A percentile compares a stretch with the other conserved stretches of the same genome.
These are phyloP conservation scores for Trypanosomatidae sp. DNA, from an alignment of 208 protist genomes.

Conservation along the genomic window DNA sequence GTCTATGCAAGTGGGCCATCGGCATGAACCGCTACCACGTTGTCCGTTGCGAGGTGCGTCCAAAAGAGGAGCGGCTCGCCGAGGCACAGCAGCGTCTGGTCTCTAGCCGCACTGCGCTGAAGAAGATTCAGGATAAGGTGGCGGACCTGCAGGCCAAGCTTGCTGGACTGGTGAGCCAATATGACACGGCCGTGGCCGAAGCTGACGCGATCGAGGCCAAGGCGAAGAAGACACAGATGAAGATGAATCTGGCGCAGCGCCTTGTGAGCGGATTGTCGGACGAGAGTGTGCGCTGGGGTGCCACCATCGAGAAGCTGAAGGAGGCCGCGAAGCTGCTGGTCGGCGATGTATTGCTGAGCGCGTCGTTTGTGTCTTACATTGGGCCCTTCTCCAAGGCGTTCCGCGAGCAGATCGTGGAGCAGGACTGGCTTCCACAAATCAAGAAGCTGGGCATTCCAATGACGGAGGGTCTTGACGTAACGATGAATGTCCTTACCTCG, in stretches of 20 bases:
- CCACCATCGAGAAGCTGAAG: conserved; percentile 93
- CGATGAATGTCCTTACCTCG: conserved; percentile 92
- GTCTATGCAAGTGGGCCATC: conserved; percentile 96
- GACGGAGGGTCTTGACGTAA: conserved; percentile 92
- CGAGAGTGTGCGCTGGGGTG: conserved; percentile 97
- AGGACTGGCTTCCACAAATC: conserved; percentile 94
- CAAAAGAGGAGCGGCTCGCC: conserved; percentile 95
- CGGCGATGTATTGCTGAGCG: conserved; percentile 97
- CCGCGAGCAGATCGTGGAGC: conserved; percentile 91
- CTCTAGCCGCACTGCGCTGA: conserved; percentile 85
- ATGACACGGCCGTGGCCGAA: conserved; percentile 94
- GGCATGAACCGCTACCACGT: conserved; percentile 97
- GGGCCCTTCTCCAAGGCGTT: conserved; percentile 97
- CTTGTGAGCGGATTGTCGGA: conserved; percentile 95
- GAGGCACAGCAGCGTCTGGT: conserved; percentile 92
- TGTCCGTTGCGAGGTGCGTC: conserved; percentile 97
- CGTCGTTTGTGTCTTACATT: conserved; percentile 98
- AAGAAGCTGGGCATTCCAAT: conserved; percentile 92
- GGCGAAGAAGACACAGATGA: conserved; percentile 94
- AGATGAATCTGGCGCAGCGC: conserved; percentile 94
- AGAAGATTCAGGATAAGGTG: conserved; percentile 95
- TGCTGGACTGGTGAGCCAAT: conserved; percentile 89
- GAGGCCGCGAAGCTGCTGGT: conserved; percentile 89
- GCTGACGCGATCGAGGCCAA: conserved; percentile 92
- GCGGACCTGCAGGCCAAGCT: conserved; percentile 95